Conservation (phyloP, 2,329 filamentous ascomycete species). For the Phaeoacremonium minimum region DNA sequence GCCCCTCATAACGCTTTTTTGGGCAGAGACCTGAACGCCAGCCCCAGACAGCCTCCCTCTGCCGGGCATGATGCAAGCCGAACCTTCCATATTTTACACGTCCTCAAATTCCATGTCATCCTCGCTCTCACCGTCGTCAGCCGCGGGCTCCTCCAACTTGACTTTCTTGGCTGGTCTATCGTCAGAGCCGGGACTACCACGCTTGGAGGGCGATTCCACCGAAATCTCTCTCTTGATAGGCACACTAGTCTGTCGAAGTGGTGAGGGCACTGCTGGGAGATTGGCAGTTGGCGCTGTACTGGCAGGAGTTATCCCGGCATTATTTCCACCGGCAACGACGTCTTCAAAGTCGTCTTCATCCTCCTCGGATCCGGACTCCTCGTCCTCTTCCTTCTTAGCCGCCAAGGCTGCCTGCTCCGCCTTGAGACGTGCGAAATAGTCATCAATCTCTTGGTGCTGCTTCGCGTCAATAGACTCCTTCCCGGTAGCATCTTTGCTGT, state of each 20-base stretch:
- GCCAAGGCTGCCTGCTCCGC: slow-evolving; percentile 24
- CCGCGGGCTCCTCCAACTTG: slow-evolving; percentile 45
- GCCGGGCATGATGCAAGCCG: too few relatives aligned
- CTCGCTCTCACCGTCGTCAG: slow-evolving; percentile 28
- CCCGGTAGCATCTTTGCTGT: slow-evolving; percentile 38
- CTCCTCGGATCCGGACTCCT: slow-evolving; percentile 36
- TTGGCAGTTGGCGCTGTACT: slow-evolving; percentile 15
- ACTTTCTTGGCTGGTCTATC: slow-evolving; percentile 53
- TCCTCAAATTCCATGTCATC: slow-evolving; percentile 58
- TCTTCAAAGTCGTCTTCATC: slow-evolving; percentile 45
- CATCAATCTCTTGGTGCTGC: slow-evolving; percentile 56
- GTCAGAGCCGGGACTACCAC: slow-evolving; percentile 23
- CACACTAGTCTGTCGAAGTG: slow-evolving; percentile 18
- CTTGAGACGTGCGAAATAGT: slow-evolving; percentile 64
- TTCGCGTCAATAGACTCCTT: slow-evolving; percentile 35
- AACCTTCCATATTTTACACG: too few relatives aligned
- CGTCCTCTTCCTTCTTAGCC: slow-evolving; percentile 41
- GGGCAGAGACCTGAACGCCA: too few relatives aligned
- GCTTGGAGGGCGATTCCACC: slow-evolving; percentile 13
- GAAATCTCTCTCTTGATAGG: slow-evolving; percentile 26
- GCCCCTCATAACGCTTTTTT: too few relatives aligned
- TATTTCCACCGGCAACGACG: slow-evolving; percentile 32
- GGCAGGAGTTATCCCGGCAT: slow-evolving; percentile 24
- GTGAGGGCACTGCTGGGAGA: slow-evolving; percentile 14
- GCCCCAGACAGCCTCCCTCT: too few relatives aligned